phyloP scores from a whole-genome alignment of 192 early-diverging fungal genomes.

The Podochytrium sp. region DNA sequence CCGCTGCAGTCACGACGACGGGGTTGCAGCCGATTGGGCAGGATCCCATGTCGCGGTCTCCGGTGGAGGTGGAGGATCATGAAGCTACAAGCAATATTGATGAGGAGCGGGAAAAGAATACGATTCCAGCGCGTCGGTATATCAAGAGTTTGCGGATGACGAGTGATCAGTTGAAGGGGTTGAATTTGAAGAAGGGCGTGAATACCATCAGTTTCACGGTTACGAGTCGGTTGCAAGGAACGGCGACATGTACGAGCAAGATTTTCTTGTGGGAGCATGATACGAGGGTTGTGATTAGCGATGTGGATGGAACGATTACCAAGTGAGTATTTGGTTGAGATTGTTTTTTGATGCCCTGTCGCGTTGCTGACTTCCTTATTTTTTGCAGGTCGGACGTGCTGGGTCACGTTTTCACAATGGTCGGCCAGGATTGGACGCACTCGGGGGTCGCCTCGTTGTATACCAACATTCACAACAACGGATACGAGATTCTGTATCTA shows the following conservation, averaged over 20 bases:
- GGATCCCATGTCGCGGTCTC: background rate
- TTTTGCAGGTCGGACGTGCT: conserved; percentile 77
- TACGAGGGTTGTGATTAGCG: conserved; percentile 90
- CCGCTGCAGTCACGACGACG: background rate
- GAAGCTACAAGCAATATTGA: background rate
- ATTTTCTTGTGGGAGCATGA: conserved; percentile 87
- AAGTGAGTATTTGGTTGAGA: conserved; percentile 53
- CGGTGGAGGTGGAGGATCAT: background rate
- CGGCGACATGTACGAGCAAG: conserved; percentile 78
- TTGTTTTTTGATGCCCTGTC: conserved; percentile 19
- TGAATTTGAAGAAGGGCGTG: conserved; percentile 81
- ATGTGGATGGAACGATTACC: conserved; percentile 98
- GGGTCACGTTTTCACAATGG: conserved; percentile 96
- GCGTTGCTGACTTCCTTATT: background rate
- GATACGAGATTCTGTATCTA: conserved; percentile 93
- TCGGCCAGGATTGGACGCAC: conserved; percentile 98
- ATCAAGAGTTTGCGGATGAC: conserved; percentile 87
- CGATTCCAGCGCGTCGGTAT: background rate
- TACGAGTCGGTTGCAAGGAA: conserved; percentile 74
- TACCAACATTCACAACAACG: conserved; percentile 91
- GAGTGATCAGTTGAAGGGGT: conserved; percentile 82
- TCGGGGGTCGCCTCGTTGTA: conserved; percentile 94
- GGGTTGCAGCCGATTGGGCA: background rate
- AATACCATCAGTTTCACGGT: conserved; percentile 93
- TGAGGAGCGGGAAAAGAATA: background rate